Percentiles rank a stretch among this genome's conserved stretches.
These are phyloP conservation scores for Trichoderma atrobrunneum DNA, from an alignment of 2,329 filamentous ascomycete species.

Conservation along the genomic window DNA sequence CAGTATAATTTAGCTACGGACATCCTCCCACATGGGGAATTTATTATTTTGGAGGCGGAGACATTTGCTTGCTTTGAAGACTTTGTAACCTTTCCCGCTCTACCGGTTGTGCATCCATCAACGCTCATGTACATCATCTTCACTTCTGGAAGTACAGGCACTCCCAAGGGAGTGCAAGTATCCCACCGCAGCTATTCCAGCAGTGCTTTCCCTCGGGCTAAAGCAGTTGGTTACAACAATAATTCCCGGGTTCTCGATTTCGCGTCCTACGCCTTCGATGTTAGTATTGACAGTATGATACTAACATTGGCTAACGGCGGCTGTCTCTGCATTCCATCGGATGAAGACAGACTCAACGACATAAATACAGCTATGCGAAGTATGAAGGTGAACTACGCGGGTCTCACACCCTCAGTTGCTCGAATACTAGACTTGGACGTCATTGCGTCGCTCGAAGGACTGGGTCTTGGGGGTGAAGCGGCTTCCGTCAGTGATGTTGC, in stretches of 20 bases:
- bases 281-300: constrained; percentile 21
- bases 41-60: background rate
- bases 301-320: constrained; percentile 19
- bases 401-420: constrained; percentile 8
- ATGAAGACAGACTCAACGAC: constrained; percentile 8
- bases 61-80: background rate
- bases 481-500: background rate
- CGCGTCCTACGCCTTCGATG: constrained; percentile 23
- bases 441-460: background rate
- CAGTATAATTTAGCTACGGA: background rate
- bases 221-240: background rate
- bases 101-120: background rate
- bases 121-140: constrained; percentile 1
- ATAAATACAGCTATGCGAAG: background rate
- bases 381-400: background rate
- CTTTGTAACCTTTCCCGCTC: background rate
- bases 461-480: constrained; percentile 2
- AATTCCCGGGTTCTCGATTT: background rate
- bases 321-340: constrained; percentile 23
- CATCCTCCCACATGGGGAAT: background rate
- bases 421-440: background rate
- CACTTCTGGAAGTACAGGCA: constrained; percentile 5
- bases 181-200: constrained; percentile 18
- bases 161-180: background rate
- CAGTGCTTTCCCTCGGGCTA: constrained; percentile 22